Evolutionary conservation across 305 asterid species (phyloP), one percentile per base, ranked within the genome.

Genomic region (Fraxinus dipetala): DNA sequence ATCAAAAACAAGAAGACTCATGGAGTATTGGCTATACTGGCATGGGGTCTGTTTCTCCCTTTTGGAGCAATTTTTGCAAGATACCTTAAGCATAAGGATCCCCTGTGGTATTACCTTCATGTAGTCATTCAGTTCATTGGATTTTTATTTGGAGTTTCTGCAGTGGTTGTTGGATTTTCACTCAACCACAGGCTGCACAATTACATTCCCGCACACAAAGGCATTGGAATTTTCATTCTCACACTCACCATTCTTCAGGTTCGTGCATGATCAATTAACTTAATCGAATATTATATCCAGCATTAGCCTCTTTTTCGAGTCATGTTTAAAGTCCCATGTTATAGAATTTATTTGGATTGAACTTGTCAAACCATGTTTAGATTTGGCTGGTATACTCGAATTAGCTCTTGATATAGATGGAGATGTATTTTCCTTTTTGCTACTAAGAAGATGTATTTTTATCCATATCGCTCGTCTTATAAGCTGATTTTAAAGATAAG

Each of bases 21-120:
- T 67, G 99, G 99, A 75, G 81, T 86, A 24, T 76, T 95, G 84
- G 96, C 91, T 70, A 5, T 94, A 67, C 75, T 95, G 22, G 96
- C 88, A 65, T 95, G 98, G 98, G 98, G 97, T 2, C 83, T 95
- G 26, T 91, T 95, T 80, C 95, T 90, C 79, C 99, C 98, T 32
- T 40, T 81, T 1, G 98, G 98, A 11, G 97, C 97, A 54, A 89
- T 94, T 61, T 16, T 91, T 24, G 97, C 98, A 8, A 83, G 99
- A 89, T 90, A 95, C 86, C 91, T 95, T 10, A 91, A 75, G 89
- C 94, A 87, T 11, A 87, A 78, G 59, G 97, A 92, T 5, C 86
- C 84, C 16, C 79, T 91, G 14, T 94, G 98, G 97, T 95, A 86
- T 72, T 93, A 93, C 85, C 92, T 95, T 79, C 99, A 95, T 43